Evolutionary conservation across 805 yeast genomes (phyloP).

Genomic region (Zygosaccharomyces bailii): DNA sequence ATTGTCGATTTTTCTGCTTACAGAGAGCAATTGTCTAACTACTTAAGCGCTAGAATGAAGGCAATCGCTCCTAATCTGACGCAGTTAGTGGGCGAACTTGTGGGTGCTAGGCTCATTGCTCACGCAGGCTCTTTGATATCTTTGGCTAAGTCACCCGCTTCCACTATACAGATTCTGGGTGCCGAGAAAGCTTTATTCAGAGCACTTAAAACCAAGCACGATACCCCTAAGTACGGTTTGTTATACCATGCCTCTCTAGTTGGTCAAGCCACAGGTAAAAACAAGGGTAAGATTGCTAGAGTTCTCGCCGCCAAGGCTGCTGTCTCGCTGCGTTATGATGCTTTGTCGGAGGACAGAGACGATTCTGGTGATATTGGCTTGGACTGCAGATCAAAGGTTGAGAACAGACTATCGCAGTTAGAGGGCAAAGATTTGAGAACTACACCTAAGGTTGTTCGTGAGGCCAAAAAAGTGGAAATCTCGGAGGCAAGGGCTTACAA

Average conservation of each 20-base stretch:
- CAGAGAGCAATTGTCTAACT: slow-evolving; percentile 93
- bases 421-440: slow-evolving; percentile 97
- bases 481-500: slow-evolving; percentile 85
- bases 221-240: slow-evolving; percentile 97
- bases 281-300: slow-evolving; percentile 98
- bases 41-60: slow-evolving; percentile 91
- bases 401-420: slow-evolving; percentile 85
- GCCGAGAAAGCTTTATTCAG: slow-evolving; percentile 99
- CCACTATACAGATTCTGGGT: slow-evolving; percentile 96
- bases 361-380: slow-evolving; percentile 93
- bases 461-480: slow-evolving; percentile 81
- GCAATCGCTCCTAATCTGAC: slow-evolving; percentile 98
- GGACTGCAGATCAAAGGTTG: slow-evolving; percentile 88
- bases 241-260: slow-evolving; percentile 95
- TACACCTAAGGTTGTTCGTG: slow-evolving; percentile 75
- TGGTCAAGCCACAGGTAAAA: slow-evolving; percentile 97
- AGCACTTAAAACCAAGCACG: slow-evolving; percentile 97
- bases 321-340: slow-evolving; percentile 93
- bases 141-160: slow-evolving; percentile 97
- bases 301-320: slow-evolving; percentile 98
- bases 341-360: slow-evolving; percentile 93
- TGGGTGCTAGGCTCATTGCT: slow-evolving; percentile 97
- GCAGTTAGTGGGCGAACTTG: slow-evolving; percentile 92
- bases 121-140: slow-evolving; percentile 95
- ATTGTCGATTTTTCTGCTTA: slow-evolving; percentile 93